A percentile compares a stretch with the other conserved stretches of the same genome.
Evolutionary conservation across 768 basidiomycete species (phyloP).

Genomic region (Podaxis sp.): DNA sequence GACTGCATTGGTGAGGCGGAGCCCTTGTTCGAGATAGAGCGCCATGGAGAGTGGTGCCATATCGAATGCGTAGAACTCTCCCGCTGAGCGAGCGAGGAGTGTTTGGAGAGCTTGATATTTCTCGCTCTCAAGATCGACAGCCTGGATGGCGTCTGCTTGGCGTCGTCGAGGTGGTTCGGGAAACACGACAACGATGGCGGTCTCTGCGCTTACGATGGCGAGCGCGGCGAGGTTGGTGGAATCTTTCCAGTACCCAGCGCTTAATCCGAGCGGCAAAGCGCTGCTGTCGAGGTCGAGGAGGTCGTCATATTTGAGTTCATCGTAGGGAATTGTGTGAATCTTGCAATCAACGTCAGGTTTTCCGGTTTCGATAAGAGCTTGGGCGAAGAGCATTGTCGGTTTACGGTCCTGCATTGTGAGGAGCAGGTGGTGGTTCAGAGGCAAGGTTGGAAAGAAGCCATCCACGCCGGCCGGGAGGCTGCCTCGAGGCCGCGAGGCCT

Average conservation of each 20-base stretch:
- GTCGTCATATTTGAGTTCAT: constrained; percentile 3
- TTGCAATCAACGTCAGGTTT: not conserved
- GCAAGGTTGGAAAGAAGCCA: constrained; percentile 4
- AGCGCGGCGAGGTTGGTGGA: constrained; percentile 3
- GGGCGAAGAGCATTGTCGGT: not conserved
- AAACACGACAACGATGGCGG: constrained; percentile 10
- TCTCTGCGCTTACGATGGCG: constrained; percentile 8
- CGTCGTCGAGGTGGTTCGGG: constrained; percentile 3
- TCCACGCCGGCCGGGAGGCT: not conserved
- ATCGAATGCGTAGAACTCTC: constrained; percentile 51
- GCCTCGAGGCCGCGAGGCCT: not conserved
- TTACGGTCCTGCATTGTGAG: not conserved
- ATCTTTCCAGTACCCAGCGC: constrained; percentile 6
- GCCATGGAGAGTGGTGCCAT: constrained; percentile 45
- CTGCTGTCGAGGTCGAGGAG: not conserved
- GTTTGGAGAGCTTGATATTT: constrained; percentile 15
- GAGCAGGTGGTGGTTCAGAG: not conserved
- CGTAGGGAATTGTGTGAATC: not conserved
- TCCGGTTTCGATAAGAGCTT: constrained; percentile 3
- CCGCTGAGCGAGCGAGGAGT: constrained; percentile 40
- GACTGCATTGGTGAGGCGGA: constrained; percentile 45
- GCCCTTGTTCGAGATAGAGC: constrained; percentile 35
- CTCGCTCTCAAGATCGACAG: constrained; percentile 7
- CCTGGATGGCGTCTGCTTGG: not conserved
- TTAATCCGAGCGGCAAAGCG: constrained; percentile 8